phyloP scores from a whole-genome alignment of 2,329 filamentous ascomycete species.

The Stagonosporopsis tanaceti region DNA sequence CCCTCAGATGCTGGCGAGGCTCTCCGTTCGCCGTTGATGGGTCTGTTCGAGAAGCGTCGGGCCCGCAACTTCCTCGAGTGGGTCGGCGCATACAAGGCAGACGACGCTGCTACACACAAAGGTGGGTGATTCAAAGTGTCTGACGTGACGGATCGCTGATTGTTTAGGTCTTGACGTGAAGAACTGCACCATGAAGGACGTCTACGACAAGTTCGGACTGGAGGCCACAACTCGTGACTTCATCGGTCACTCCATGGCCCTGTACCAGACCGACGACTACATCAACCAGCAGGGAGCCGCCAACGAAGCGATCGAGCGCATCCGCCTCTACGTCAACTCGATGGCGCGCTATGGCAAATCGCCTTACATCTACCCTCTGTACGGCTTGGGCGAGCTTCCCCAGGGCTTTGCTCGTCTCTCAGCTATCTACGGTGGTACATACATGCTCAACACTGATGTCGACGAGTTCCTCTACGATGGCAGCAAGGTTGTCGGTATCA shows the following conservation, averaged over 20 bases:
- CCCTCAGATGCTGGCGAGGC: slow-evolving; percentile 90
- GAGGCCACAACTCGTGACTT: slow-evolving; percentile 92
- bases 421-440: slow-evolving; percentile 97
- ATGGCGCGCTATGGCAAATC: slow-evolving; percentile 98
- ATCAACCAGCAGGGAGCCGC: slow-evolving; percentile 76
- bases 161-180: slow-evolving; percentile 75
- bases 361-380: slow-evolving; percentile 98
- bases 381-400: slow-evolving; percentile 94
- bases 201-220: slow-evolving; percentile 97
- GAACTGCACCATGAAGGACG: slow-evolving; percentile 91
- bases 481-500: slow-evolving; percentile 90
- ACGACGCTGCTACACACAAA: slow-evolving; percentile 87
- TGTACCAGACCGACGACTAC: slow-evolving; percentile 91
- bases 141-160: neutral
- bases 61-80: slow-evolving; percentile 97
- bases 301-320: slow-evolving; percentile 87
- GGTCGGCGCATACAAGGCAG: slow-evolving; percentile 84
- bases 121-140: slow-evolving; percentile 62
- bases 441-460: slow-evolving; percentile 97
- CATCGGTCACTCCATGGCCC: slow-evolving; percentile 96
- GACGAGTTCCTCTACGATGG: slow-evolving; percentile 88
- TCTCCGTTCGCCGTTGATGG: slow-evolving; percentile 92
- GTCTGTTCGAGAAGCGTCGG: slow-evolving; percentile 95
- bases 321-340: slow-evolving; percentile 95
- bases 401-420: slow-evolving; percentile 97